A percentile compares a stretch with the other conserved stretches of the same genome.
Conservation (phyloP, 164 flowering plant genomes). For the Taxillus chinensis region DNA sequence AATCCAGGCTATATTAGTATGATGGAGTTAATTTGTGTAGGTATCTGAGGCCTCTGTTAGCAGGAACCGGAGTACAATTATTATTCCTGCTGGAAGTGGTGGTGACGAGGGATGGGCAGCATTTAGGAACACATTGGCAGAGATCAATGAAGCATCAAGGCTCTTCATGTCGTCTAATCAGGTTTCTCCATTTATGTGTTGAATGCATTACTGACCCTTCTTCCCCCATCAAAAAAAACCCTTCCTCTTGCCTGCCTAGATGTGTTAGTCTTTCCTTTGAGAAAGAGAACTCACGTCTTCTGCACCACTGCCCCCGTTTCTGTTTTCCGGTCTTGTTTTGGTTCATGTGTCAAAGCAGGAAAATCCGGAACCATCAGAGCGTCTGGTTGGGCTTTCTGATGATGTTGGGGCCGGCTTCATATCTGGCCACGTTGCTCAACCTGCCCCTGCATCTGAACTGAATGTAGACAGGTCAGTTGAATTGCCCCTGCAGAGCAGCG, state of each 20-base stretch:
- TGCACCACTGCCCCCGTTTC: no score
- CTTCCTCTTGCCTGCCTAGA: neutral
- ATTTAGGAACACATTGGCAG: neutral
- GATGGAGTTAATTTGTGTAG: slow-evolving; percentile 3
- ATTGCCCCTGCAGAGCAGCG: neutral
- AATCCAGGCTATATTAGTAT: neutral
- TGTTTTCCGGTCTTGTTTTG: neutral
- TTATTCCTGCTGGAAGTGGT: neutral
- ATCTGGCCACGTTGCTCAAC: no score
- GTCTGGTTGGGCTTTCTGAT: neutral
- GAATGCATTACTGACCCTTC: neutral
- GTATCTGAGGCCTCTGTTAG: neutral
- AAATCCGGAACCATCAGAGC: neutral
- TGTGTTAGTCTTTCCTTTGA: no score
- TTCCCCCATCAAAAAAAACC: neutral
- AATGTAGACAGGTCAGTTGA: neutral
- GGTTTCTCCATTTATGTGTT: neutral
- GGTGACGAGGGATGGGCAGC: neutral
- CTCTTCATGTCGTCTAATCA: neutral
- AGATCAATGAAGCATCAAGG: neutral
- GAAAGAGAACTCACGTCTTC: no score
- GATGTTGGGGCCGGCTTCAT: neutral
- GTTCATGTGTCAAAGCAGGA: neutral
- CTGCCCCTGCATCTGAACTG: neutral
- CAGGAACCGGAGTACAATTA: neutral